Evolutionary conservation across 1,139 yeast genomes (phyloP).

Genomic region (Geotrichum armillariae): DNA sequence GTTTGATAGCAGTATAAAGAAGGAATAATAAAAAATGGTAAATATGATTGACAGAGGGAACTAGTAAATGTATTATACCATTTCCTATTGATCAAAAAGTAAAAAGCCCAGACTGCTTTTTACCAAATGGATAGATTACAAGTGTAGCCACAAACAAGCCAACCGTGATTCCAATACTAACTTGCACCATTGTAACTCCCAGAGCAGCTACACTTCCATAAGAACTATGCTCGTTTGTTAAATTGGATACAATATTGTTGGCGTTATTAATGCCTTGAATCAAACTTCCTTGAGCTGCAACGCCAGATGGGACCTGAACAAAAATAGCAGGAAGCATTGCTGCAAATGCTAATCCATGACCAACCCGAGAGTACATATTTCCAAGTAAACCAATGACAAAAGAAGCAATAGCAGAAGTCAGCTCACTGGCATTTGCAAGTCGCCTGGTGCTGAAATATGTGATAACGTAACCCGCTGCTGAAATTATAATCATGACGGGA

Average conservation of each 20-base stretch:
- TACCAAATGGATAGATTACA: conserved; percentile 79
- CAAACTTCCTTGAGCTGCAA: conserved; percentile 84
- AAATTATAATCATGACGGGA: conserved; percentile 76
- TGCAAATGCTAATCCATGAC: conserved; percentile 90
- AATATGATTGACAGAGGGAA: too few relatives aligned
- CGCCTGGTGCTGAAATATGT: conserved; percentile 78
- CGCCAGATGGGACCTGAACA: conserved; percentile 92
- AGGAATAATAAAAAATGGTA: too few relatives aligned
- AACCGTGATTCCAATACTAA: conserved; percentile 89
- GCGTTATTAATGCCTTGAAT: conserved; percentile 79
- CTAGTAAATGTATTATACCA: too few relatives aligned
- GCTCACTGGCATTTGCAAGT: conserved; percentile 70
- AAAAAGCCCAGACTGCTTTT: conserved; percentile 82
- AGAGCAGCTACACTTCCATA: conserved; percentile 30
- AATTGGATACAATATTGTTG: conserved; percentile 57
- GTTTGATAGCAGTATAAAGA: too few relatives aligned
- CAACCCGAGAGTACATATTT: conserved; percentile 79
- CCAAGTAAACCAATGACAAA: conserved; percentile 89
- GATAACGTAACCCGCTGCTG: conserved; percentile 78
- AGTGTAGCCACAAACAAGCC: conserved; percentile 91
- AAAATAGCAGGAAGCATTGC: conserved; percentile 96
- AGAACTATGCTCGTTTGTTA: conserved; percentile 24
- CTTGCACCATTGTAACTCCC: conserved; percentile 91
- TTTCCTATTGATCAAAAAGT: conserved; percentile 70
- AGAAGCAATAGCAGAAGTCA: conserved; percentile 87